A percentile compares a stretch with the other conserved stretches of the same genome.
Evolutionary conservation across 352 stramenopile species (phyloP).

Genomic region (Pythium periplocum): DNA sequence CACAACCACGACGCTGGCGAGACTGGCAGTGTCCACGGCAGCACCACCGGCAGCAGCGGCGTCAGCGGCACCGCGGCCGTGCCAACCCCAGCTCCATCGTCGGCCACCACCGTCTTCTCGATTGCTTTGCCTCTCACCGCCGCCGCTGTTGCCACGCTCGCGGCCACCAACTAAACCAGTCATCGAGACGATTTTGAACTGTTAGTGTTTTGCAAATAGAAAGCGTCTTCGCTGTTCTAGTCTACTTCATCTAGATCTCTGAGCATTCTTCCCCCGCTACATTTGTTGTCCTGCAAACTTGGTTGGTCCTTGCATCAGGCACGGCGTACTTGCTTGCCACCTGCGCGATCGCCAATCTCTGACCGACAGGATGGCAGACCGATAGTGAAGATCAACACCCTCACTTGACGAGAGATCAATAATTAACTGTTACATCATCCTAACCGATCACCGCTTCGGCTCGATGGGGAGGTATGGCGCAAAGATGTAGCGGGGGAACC

Average conservation of each 20-base stretch:
- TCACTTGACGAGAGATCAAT: neutral
- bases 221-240: neutral
- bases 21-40: neutral
- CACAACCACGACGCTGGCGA: neutral
- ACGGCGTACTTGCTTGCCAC: neutral
- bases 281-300: neutral
- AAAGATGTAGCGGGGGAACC: slow-evolving; percentile 12
- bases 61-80: neutral
- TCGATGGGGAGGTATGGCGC: neutral
- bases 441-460: neutral
- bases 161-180: slow-evolving; percentile 4
- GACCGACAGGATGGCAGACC: neutral
- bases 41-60: neutral
- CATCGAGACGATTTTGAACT: neutral
- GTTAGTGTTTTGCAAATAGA: neutral
- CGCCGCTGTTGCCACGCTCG: slow-evolving; percentile 5
- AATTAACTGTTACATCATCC: neutral
- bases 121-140: slow-evolving; percentile 16
- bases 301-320: neutral
- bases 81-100: neutral
- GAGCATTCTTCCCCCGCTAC: too few relatives aligned
- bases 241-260: neutral
- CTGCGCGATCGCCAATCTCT: neutral
- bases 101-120: slow-evolving; percentile 10
- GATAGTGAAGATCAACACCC: neutral